A percentile compares a stretch with the other conserved stretches of the same genome.
phyloP scores from a whole-genome alignment of 23 red algal species.

The Chondrus crispus region DNA sequence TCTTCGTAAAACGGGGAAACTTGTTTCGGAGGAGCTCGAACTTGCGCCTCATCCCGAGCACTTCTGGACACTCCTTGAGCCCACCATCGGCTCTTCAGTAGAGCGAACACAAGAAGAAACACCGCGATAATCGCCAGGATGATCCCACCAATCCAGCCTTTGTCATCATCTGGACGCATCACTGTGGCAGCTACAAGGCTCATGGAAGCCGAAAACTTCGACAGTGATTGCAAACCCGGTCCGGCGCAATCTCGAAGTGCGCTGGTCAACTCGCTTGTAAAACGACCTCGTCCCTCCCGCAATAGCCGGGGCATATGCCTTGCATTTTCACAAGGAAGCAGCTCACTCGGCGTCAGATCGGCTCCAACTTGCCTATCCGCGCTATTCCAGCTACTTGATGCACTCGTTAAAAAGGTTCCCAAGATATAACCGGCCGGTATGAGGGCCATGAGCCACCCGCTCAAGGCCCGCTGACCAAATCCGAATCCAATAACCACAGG shows the following conservation, averaged over 20 bases:
- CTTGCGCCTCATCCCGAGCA: no score
- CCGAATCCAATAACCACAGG: conserved; percentile 88
- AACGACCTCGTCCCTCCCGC: no score
- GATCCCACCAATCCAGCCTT: conserved; percentile 74
- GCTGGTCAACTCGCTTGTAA: background rate
- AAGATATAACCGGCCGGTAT: conserved; percentile 66
- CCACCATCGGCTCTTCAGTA: no score
- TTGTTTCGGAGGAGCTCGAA: no score
- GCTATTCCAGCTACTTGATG: conserved; percentile 83
- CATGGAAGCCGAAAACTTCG: conserved; percentile 56
- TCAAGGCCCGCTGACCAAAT: conserved; percentile 59
- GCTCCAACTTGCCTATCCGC: conserved; percentile 79
- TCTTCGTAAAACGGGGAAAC: background rate
- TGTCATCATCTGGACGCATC: conserved; percentile 45
- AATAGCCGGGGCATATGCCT: no score
- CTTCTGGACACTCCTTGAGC: no score
- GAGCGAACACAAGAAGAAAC: background rate
- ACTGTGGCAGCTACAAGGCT: conserved; percentile 43
- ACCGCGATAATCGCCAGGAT: background rate
- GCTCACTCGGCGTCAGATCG: no score
- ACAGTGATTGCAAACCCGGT: conserved; percentile 75
- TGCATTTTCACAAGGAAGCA: no score
- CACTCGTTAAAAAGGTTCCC: background rate
- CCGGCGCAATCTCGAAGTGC: conserved; percentile 67
- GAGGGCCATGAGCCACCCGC: conserved; percentile 46